Conservation (phyloP, 352 stramenopile species). For the Lagenidium sp. region DNA sequence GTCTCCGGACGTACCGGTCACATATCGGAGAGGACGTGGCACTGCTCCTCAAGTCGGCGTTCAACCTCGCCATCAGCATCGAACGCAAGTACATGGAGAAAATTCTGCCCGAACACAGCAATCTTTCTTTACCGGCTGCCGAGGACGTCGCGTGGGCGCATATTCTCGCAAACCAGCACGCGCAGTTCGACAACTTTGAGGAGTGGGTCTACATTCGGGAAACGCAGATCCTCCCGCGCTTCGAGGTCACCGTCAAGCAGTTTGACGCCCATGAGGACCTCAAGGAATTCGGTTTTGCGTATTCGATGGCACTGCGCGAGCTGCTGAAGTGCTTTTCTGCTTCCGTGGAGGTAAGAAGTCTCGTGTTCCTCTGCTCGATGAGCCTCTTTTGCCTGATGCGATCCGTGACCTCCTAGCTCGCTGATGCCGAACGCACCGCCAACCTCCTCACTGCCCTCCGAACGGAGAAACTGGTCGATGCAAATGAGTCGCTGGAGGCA, state of each 20-base stretch:
- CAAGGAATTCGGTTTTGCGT: conserved; percentile 69
- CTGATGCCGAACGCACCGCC: conserved; percentile 30
- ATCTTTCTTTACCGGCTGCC: conserved; percentile 26
- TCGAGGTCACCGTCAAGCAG: conserved; percentile 49
- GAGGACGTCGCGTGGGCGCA: conserved; percentile 76
- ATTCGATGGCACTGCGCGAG: conserved; percentile 69
- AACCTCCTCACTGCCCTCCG: conserved; percentile 27
- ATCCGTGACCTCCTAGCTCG: too few species aligned
- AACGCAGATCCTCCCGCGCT: conserved; percentile 66
- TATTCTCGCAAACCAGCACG: conserved; percentile 75
- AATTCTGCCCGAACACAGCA: conserved; percentile 30
- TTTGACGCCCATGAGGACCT: conserved; percentile 50
- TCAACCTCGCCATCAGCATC: conserved; percentile 72
- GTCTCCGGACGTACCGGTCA: conserved; percentile 29
- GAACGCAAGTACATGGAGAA: conserved; percentile 76
- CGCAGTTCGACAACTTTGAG: conserved; percentile 77
- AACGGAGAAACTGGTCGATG: conserved; percentile 14
- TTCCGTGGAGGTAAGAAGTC: conserved; percentile 52
- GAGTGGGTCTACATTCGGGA: conserved; percentile 78
- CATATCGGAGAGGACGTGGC: conserved; percentile 57
- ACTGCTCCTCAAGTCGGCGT: conserved; percentile 64
- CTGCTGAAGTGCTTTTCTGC: conserved; percentile 75
- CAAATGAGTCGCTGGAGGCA: conserved; percentile 26
- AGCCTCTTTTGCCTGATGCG: too few species aligned
- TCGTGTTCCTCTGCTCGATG: too few species aligned